Evolutionary conservation across 225 moss, liverwort and hornwort species (phyloP).

Genomic region (Rhytidiadelphus loreus): DNA sequence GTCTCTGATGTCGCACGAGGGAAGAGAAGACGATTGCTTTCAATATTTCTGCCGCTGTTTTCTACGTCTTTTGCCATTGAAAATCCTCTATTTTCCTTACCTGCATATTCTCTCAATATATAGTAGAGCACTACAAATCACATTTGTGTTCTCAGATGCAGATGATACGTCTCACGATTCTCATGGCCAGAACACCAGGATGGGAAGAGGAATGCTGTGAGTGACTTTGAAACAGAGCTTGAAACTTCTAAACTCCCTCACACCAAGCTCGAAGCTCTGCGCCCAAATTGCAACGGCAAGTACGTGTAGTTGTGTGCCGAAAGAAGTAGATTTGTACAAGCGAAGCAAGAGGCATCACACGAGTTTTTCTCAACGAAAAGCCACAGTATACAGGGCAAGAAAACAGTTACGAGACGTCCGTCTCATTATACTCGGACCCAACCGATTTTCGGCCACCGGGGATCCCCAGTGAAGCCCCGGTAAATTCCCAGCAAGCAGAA

Average conservation of each 20-base stretch:
- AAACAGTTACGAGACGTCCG: conserved; percentile 14
- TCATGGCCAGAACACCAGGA: not conserved
- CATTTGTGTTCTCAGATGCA: not conserved
- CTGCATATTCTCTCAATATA: not conserved
- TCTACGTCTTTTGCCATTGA: not conserved
- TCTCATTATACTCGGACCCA: conserved; percentile 14
- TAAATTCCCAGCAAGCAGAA: not conserved
- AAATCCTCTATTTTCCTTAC: not conserved
- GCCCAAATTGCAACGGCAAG: not conserved
- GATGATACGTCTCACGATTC: not conserved
- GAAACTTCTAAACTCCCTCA: not conserved
- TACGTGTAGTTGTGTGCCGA: not conserved
- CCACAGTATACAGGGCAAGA: not conserved
- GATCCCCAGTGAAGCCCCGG: not conserved
- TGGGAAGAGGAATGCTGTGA: not conserved
- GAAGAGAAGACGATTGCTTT: not conserved
- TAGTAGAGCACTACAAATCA: not conserved
- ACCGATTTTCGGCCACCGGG: conserved; percentile 12
- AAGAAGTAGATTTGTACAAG: conserved; percentile 1
- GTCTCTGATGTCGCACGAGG: not conserved
- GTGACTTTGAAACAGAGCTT: not conserved
- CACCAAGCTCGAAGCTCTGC: not conserved
- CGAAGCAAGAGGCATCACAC: conserved; percentile 9
- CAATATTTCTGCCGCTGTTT: not conserved
- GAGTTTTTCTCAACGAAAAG: not conserved